Percentiles rank a stretch among this genome's conserved stretches.
phyloP scores from a whole-genome alignment of 2,329 filamentous ascomycete genomes.

The Cordyceps tenuipes region DNA sequence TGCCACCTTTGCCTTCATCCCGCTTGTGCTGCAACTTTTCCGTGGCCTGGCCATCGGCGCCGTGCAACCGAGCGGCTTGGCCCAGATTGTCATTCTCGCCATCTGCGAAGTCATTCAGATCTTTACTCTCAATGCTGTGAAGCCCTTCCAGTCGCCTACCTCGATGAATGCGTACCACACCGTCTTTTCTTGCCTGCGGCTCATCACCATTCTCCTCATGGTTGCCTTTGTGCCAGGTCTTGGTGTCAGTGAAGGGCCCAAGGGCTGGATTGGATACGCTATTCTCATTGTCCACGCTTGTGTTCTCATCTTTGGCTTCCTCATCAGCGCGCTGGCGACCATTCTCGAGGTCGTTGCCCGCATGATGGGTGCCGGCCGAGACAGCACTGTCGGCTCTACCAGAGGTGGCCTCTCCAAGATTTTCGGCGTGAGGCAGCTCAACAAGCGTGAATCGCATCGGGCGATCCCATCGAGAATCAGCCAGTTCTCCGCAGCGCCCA shows the following conservation, averaged over 20 bases:
- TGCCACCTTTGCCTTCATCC: conserved; percentile 80
- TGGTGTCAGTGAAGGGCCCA: conserved; percentile 66
- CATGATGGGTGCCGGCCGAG: conserved; percentile 72
- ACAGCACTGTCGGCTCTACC: conserved; percentile 59
- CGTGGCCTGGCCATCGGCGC: conserved; percentile 87
- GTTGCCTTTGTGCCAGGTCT: conserved; percentile 79
- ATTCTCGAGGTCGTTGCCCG: conserved; percentile 81
- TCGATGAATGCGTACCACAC: conserved; percentile 97
- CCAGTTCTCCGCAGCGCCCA: conserved; percentile 72
- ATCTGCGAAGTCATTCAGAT: conserved; percentile 91
- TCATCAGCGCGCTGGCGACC: conserved; percentile 85
- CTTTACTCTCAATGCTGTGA: conserved; percentile 79
- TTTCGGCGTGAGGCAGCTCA: conserved; percentile 84
- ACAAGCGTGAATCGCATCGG: conserved; percentile 59
- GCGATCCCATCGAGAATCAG: conserved; percentile 64
- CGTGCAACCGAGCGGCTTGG: conserved; percentile 85
- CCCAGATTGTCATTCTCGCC: conserved; percentile 83
- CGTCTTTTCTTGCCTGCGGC: conserved; percentile 69
- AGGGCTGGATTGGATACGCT: conserved; percentile 91
- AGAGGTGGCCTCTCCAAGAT: conserved; percentile 82
- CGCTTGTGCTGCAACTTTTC: conserved; percentile 74
- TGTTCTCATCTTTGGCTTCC: conserved; percentile 84
- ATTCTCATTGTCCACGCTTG: conserved; percentile 79
- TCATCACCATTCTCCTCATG: conserved; percentile 67
- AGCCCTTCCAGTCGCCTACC: conserved; percentile 80